Base-by-base conservation (phyloP, 2,329 filamentous ascomycete species). In the Fusarium longipes region DNA sequence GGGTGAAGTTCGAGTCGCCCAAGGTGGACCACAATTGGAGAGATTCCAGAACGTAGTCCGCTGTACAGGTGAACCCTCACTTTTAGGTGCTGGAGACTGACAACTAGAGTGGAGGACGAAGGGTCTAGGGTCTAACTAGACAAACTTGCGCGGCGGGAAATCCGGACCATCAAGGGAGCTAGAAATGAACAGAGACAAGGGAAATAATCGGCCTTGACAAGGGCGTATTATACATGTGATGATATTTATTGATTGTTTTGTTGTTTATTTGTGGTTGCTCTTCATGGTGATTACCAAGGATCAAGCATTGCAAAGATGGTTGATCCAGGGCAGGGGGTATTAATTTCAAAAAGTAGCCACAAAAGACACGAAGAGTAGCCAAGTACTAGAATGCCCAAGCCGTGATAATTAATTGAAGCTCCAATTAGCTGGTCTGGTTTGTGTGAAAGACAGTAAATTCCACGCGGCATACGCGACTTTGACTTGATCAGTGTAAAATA, bases 101-200 rank as follows among this genome's bases (percentile, higher is more conserved):
- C 52, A 65, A 48, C 42, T 25, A 42, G 48, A 47, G 53, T 62
- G 65, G 65, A 68, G 60, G 50, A 49, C 38, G 58, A 67, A 49
- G 51, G 65, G 60, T 62, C 65, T 65, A 68, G 61, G 45, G 65
- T 57, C 66, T 27, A 27, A 6, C 25, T 59, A 69, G 53, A 55
- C 45, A 58, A 58, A 69, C 66, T 61, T 49, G 51, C 65, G 62
- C 66, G 45, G 66, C 66, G 66, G 66, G 61, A 67, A 67, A 67
- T 45, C 62, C 55, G 65, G 65, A 47, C 65, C 39, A 60, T 53
- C 50, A 57, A 68, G 66, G 65, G 53, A 69, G 65, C 65, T 68
- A 69, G 39, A 45, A 38, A 33, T 22, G 39, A 18, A 32, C 14
- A 53, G 38, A 50, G 35, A 53, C 47, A 44, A 63, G 58, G 47